These are phyloP conservation scores for Sclerotinia subarctica DNA, from an alignment of 2,329 filamentous ascomycete species.

Conservation along the genomic window DNA sequence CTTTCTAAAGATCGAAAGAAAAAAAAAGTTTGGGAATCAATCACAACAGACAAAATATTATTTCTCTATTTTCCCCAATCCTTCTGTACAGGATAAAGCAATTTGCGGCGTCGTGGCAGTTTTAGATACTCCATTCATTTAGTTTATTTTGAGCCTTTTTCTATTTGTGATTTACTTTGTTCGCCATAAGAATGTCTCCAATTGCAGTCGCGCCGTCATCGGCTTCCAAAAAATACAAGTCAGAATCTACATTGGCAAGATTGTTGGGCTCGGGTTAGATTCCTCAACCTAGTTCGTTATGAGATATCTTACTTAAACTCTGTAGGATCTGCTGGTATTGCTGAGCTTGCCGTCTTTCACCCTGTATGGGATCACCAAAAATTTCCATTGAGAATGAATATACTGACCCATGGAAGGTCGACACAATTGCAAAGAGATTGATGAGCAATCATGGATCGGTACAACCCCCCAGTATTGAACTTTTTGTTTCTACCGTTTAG, in stretches of 20 bases:
- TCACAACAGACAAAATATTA: slow-evolving; percentile 15
- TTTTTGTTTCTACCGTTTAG: slow-evolving; percentile 17
- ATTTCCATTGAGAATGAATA: slow-evolving; percentile 20
- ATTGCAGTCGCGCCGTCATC: slow-evolving; percentile 35
- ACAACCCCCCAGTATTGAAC: neutral
- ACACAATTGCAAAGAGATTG: slow-evolving; percentile 96
- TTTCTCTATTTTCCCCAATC: slow-evolving; percentile 13
- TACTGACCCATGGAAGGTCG: slow-evolving; percentile 60
- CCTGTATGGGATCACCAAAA: slow-evolving; percentile 54
- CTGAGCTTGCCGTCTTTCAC: slow-evolving; percentile 90
- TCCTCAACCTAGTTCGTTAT: slow-evolving; percentile 10
- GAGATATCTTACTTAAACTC: slow-evolving; percentile 24
- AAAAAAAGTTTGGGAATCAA: slow-evolving; percentile 20
- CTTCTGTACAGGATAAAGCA: slow-evolving; percentile 9
- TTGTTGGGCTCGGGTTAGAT: slow-evolving; percentile 82
- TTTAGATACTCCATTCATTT: slow-evolving; percentile 18
- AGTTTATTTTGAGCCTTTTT: slow-evolving; percentile 15
- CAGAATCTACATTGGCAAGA: slow-evolving; percentile 84
- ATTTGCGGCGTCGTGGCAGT: neutral
- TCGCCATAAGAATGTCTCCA: slow-evolving; percentile 25
- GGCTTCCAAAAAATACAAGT: slow-evolving; percentile 60
- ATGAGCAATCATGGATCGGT: slow-evolving; percentile 95
- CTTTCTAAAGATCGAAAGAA: slow-evolving; percentile 1
- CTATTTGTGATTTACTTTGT: slow-evolving; percentile 19
- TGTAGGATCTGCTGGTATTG: slow-evolving; percentile 84